Evolutionary conservation across 2,329 filamentous ascomycete genomes (phyloP), one percentile per base, ranked within the genome.

Genomic region (Pseudocercospora cruenta): DNA sequence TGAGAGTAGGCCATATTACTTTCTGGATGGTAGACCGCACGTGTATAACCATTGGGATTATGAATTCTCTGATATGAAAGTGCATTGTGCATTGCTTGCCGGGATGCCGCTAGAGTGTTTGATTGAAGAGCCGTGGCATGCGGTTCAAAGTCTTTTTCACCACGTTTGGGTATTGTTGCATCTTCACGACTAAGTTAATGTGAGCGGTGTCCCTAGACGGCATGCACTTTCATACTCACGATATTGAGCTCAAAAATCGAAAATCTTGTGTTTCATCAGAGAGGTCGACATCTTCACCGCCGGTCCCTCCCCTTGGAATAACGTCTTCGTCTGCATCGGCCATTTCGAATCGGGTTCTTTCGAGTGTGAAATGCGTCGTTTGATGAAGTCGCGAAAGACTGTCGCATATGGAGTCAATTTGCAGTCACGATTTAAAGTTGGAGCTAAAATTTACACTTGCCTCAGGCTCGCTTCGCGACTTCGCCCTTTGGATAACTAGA

Each of bases 141-240:
- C 28, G 91, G 90, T 80, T 98, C 95, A 78, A 97, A 99, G 81
- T 99, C 95, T 79, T 99, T 99, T 78, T 96, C 93, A 67, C 95
- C 95, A 69, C 93, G 92, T 71, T 94, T 93, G 39, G 96, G 93
- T 10, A 94, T 86, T 72, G 88, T 87, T 59, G 83, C 73, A 64
- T 77, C 75, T 64, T 77, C 73, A 58, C 67, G 70, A 49, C 74
- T 76, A 67, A 36, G 33, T 31, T 7, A 16, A 10, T 26, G 31
- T 63, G 19, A 67, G 51, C 16, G 10, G 49, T 36, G 28, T 43
- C 14, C 31, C 19, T 19, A 1, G 22, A 19, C 7, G 19, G 16
- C 19, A 61, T 8, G 14, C 12, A n/a, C 22, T 16, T 45, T 58
- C 33, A 10, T 57, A 77, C 75, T 58, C 66, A 84, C 78, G 82